Conservation (phyloP, 108 stramenopile genomes). For the Fistulifera solaris region DNA sequence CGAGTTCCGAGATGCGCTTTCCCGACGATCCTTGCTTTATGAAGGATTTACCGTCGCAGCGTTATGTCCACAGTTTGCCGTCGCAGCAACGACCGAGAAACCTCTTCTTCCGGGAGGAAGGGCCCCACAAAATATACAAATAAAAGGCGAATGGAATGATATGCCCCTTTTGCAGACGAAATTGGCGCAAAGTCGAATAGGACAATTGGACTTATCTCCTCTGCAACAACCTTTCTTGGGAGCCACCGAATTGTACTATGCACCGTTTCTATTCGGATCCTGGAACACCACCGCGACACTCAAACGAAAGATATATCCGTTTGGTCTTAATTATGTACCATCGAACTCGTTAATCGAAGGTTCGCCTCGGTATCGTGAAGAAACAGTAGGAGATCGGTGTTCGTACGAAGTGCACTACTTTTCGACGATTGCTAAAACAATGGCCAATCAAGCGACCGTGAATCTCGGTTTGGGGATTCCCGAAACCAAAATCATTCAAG, state of each 20-base stretch:
- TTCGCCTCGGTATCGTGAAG: slow-evolving; percentile 35
- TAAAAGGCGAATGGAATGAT: slow-evolving; percentile 2
- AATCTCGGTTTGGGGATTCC: slow-evolving; percentile 16
- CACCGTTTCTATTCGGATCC: slow-evolving; percentile 30
- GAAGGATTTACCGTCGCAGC: too few species aligned
- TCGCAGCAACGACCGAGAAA: too few species aligned
- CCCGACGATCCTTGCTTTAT: too few species aligned
- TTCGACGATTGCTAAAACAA: slow-evolving; percentile 23
- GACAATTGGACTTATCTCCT: slow-evolving; percentile 14
- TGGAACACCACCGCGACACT: slow-evolving; percentile 39
- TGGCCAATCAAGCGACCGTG: slow-evolving; percentile 17
- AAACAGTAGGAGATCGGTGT: slow-evolving; percentile 23
- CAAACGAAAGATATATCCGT: slow-evolving; percentile 34
- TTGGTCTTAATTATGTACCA: slow-evolving; percentile 27
- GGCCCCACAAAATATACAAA: background rate
- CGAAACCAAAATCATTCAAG: slow-evolving; percentile 31
- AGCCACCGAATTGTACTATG: slow-evolving; percentile 32
- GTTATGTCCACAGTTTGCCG: too few species aligned
- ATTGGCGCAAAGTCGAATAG: slow-evolving; percentile 16
- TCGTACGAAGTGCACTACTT: slow-evolving; percentile 33
- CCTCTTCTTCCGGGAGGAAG: background rate
- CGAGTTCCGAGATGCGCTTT: too few species aligned
- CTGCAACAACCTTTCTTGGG: slow-evolving; percentile 25
- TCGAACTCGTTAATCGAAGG: slow-evolving; percentile 31
- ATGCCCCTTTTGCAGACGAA: slow-evolving; percentile 4